These are phyloP conservation scores for Calycina marina DNA, from an alignment of 2,329 filamentous ascomycete species.

Conservation along the genomic window DNA sequence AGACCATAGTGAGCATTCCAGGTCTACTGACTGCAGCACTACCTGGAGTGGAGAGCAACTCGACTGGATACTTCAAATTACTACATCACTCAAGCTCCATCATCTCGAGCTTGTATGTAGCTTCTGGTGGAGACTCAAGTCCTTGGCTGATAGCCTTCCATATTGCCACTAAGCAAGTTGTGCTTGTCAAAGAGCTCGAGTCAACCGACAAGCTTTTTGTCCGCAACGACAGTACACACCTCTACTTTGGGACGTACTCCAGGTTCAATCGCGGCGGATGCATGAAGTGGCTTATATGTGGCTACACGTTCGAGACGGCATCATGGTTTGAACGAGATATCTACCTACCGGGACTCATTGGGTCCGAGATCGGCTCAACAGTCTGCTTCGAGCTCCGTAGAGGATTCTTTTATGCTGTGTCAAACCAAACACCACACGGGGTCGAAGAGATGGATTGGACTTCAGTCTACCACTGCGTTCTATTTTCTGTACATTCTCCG, in stretches of 20 bases:
- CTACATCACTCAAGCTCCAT: constrained; percentile 43
- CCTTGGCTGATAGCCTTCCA: constrained; percentile 41
- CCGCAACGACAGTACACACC: constrained; percentile 42
- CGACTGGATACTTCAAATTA: constrained; percentile 34
- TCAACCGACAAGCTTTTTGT: constrained; percentile 48
- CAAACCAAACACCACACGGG: constrained; percentile 47
- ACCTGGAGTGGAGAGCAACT: constrained; percentile 22
- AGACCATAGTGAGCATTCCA: constrained; percentile 41
- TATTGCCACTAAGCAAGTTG: constrained; percentile 25
- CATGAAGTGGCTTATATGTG: constrained; percentile 47
- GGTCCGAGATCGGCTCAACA: constrained; percentile 48
- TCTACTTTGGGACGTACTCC: constrained; percentile 54
- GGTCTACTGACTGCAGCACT: constrained; percentile 25
- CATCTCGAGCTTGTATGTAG: constrained; percentile 40
- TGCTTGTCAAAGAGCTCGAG: constrained; percentile 28
- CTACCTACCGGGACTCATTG: constrained; percentile 42
- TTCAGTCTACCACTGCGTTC: constrained; percentile 53
- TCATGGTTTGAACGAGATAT: constrained; percentile 31
- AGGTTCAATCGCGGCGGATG: constrained; percentile 36
- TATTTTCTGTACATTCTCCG: constrained; percentile 41
- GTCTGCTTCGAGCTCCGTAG: constrained; percentile 60
- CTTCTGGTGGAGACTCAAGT: constrained; percentile 24
- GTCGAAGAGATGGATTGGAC: constrained; percentile 50
- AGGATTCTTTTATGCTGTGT: constrained; percentile 53
- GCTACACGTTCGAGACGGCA: constrained; percentile 30